Base-by-base conservation (phyloP, 352 stramenopile species). In the Phytophthora ramorum region DNA sequence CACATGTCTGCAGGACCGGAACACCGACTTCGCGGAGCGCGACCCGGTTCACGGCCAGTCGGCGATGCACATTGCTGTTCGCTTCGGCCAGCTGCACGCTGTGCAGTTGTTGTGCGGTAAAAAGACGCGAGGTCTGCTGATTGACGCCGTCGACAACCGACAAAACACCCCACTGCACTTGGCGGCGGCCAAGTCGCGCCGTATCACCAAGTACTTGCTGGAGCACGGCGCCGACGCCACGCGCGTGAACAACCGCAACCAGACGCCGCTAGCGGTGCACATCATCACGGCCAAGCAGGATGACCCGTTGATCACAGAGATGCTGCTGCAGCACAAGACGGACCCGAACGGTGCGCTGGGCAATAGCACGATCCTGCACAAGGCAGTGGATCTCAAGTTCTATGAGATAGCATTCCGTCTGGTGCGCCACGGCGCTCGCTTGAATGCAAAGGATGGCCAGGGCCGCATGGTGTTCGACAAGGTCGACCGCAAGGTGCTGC, bases 381-480 rank as follows among this genome's bases (percentile, higher is more conserved):
- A 85, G 40, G 88, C 86, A 0, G 63, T 96, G 9, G 86, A 96
- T 37, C 72, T 84, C 38, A 72, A 76, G 14, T 74, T 92, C 14
- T 81, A 79, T 19, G 84, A 96, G 58, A 93, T 95, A 28, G 88
- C 86, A 7, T 85, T 74, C 49, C 83, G 88, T 14, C 76, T 96
- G 19, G 88, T 96, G 28, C 83, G 84, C 1, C 79, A 94, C 37
- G 88, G 88, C n/a, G 88, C 81, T 6, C 88, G 88, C 0, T 62
- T 96, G 4, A 82, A 96, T 44, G 53, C 70, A 49, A 93, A 94
- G 73, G 88, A 96, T 53, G 79, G 83, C 22, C 75, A 87, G 19
- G 84, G 76, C 17, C 80, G 80, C 43, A 95, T 92, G 77, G 85
- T 95, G 7, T 96, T 93, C 50, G 88, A 95, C 32, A 95, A 95